A percentile compares a stretch with the other conserved stretches of the same genome.
Conservation (phyloP, 768 basidiomycete species). For the Hortiboletus flavorubellus region DNA sequence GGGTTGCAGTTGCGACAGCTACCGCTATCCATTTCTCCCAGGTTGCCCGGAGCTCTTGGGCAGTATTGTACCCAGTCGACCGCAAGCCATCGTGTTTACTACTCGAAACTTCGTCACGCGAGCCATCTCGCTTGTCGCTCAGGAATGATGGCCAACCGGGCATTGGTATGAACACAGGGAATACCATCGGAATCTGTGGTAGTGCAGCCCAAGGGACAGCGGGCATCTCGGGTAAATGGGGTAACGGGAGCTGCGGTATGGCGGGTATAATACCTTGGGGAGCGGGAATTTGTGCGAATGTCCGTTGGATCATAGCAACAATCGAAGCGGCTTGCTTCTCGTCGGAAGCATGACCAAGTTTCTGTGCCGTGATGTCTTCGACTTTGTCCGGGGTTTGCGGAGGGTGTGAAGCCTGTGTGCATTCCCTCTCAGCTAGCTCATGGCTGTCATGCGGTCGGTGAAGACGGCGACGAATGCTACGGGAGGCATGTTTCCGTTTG, state of each 20-base stretch:
- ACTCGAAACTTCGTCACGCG: slow-evolving; percentile 25
- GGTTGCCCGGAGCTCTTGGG: slow-evolving; percentile 62
- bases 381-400: slow-evolving; percentile 1
- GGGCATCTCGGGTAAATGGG: slow-evolving; percentile 67
- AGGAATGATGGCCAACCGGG: slow-evolving; percentile 65
- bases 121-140: slow-evolving; percentile 43
- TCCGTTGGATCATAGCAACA: slow-evolving; percentile 73
- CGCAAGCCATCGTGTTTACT: slow-evolving; percentile 34
- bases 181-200: slow-evolving; percentile 71
- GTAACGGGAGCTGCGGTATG: slow-evolving; percentile 45
- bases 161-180: slow-evolving; percentile 73
- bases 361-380: slow-evolving; percentile 23
- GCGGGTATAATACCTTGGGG: slow-evolving; percentile 56
- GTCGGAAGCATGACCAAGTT: slow-evolving; percentile 19
- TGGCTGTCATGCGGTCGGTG: slow-evolving; percentile 16
- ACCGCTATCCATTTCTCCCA: slow-evolving; percentile 78
- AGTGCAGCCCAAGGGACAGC: slow-evolving; percentile 58
- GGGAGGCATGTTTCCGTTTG: slow-evolving; percentile 32
- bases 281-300: slow-evolving; percentile 57
- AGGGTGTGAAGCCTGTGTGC: not conserved
- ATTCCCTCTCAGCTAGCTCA: slow-evolving; percentile 10
- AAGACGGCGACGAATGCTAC: slow-evolving; percentile 33
- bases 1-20: slow-evolving; percentile 47
- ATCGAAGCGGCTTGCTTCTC: slow-evolving; percentile 47
- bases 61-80: slow-evolving; percentile 41